Evolutionary conservation across 768 basidiomycete genomes (phyloP).

Genomic region (Cyclocybe cylindracea): DNA sequence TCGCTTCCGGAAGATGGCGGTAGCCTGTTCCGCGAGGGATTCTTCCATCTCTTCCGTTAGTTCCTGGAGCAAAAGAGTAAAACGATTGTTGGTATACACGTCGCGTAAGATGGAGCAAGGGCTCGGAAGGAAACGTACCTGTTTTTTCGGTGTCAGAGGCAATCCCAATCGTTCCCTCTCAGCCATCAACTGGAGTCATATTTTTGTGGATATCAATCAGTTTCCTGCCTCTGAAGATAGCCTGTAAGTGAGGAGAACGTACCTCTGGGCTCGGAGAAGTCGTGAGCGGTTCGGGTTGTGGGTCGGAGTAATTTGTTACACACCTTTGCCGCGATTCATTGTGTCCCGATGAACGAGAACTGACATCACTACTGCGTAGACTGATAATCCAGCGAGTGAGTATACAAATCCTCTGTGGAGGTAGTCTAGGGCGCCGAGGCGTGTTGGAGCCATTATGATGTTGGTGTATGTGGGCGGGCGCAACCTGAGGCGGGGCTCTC

Average conservation of each 20-base stretch:
- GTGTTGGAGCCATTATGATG: conserved; percentile 16
- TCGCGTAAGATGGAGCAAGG: neutral
- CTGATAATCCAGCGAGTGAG: conserved; percentile 50
- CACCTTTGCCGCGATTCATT: conserved; percentile 56
- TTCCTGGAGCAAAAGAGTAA: conserved; percentile 24
- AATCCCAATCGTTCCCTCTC: conserved; percentile 30
- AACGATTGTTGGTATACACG: conserved; percentile 4
- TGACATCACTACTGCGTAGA: conserved; percentile 55
- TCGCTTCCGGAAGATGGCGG: conserved; percentile 26
- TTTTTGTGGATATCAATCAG: neutral
- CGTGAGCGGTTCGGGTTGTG: conserved; percentile 6
- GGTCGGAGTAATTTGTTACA: conserved; percentile 17
- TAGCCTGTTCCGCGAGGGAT: conserved; percentile 41
- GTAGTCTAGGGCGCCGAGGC: conserved; percentile 18
- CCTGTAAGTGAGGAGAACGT: conserved; percentile 10
- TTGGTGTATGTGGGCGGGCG: neutral
- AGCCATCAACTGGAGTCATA: conserved; percentile 31
- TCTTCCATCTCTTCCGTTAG: conserved; percentile 36
- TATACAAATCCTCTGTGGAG: conserved; percentile 55
- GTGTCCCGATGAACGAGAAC: conserved; percentile 55
- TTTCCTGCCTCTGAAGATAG: conserved; percentile 1
- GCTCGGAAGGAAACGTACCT: conserved; percentile 19
- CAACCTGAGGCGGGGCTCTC: too few species aligned
- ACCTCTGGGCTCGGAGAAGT: conserved; percentile 29
- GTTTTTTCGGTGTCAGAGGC: conserved; percentile 25